Evolutionary conservation across 768 basidiomycete species (phyloP), one percentile per base, ranked within the genome.

Genomic region (Boletus edulis): DNA sequence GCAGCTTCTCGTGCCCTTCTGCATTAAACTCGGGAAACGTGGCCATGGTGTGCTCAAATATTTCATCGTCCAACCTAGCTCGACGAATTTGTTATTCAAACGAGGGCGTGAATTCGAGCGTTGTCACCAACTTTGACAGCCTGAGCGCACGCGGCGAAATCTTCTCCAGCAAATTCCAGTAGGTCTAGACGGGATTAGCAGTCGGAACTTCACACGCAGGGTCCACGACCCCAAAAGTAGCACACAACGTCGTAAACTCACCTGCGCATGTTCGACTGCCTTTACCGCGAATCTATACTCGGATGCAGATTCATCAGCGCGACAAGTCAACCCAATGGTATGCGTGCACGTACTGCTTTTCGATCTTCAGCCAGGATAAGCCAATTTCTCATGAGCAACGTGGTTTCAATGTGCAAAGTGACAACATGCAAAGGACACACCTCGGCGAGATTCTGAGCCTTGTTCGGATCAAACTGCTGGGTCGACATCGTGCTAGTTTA

Each of bases 201-300:
- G 47, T 49, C 50, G 46, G 46, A 58, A n/a, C 52, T 54, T 22
- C 37, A 24, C 57, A 42, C 37, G 43, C 45, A 49, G 22, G 54
- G 46, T 35, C 32, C 31, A 35, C 46, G 37, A 48, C 39, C 44
- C 51, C n/a, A 35, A 45, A 45, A 43, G 24, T 32, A 38, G 24
- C 49, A 46, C n/a, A 69, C 14, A 41, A 24, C 4, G 4, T 24
- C 24, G 24, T 24, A 24, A 24, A 52, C 82, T 57, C 49, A 91
- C 94, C 79, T 96, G 92, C 43, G 95, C 92, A 61, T 98, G 94
- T 69, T 99, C 95, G 49, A 98, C 94, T 13, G 94, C 92, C 71
- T 88, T 92, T 52, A 99, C 96, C 24, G 70, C 70, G 47, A 71
- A 71, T 66, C 64, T 66, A 39, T 49, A 54, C 54, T 46, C 59